Evolutionary conservation across 257 asterid species (phyloP).

Genomic region (Penstemon eatonii): DNA sequence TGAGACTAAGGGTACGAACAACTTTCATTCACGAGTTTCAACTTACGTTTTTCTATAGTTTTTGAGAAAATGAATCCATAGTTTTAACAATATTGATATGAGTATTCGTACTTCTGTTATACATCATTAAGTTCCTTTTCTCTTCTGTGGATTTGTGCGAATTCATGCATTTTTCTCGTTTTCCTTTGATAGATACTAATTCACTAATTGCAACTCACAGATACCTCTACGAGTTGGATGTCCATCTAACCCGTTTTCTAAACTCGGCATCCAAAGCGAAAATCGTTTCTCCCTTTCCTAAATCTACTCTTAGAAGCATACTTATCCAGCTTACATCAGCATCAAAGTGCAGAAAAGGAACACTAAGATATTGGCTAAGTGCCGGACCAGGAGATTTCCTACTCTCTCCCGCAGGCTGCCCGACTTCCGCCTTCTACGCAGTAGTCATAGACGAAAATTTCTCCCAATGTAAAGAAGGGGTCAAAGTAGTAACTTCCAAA

Average conservation of each 20-base stretch:
- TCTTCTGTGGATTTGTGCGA: not conserved
- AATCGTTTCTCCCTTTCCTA: slow-evolving; percentile 54
- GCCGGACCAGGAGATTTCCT: slow-evolving; percentile 87
- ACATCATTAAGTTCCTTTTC: too few relatives aligned
- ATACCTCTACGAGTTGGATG: slow-evolving; percentile 72
- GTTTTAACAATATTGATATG: too few relatives aligned
- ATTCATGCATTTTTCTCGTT: not conserved
- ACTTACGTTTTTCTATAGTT: too few relatives aligned
- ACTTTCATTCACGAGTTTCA: too few relatives aligned
- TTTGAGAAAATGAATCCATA: too few relatives aligned
- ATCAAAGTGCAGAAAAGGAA: slow-evolving; percentile 65
- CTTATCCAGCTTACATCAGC: slow-evolving; percentile 76
- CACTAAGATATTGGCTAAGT: slow-evolving; percentile 79
- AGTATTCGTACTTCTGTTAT: too few relatives aligned
- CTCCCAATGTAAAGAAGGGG: slow-evolving; percentile 70
- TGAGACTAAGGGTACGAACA: too few relatives aligned
- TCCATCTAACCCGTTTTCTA: slow-evolving; percentile 73
- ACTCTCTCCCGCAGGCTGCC: slow-evolving; percentile 72
- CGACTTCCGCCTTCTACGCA: slow-evolving; percentile 76
- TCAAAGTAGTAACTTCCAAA: slow-evolving; percentile 64
- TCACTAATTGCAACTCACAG: slow-evolving; percentile 34
- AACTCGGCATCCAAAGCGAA: slow-evolving; percentile 75
- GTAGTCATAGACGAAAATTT: slow-evolving; percentile 67
- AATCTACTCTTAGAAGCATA: slow-evolving; percentile 59
- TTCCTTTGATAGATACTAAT: not conserved